Conservation (phyloP, 805 yeast genomes). For the Ogataea corticis region DNA sequence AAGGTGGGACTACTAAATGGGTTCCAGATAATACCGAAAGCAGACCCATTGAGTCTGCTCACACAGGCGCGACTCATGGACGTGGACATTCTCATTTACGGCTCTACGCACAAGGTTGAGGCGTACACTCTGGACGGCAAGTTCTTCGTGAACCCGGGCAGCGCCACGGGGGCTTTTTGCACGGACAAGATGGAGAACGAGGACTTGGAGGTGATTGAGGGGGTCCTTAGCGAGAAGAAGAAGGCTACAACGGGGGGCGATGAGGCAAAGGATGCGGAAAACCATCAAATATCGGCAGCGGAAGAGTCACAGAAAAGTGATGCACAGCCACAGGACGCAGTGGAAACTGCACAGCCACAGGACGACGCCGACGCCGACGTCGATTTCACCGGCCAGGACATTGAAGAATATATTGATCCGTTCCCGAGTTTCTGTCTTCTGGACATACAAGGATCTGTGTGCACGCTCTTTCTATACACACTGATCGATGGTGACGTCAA, state of each 20-base stretch:
- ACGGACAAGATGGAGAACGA: constrained; percentile 62
- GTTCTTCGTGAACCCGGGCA: constrained; percentile 94
- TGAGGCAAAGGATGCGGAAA: constrained; percentile 9
- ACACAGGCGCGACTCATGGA: constrained; percentile 87
- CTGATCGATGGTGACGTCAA: constrained; percentile 78
- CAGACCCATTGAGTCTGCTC: constrained; percentile 81
- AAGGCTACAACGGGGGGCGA: constrained; percentile 1
- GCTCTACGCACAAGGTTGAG: constrained; percentile 90
- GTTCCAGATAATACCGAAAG: constrained; percentile 76
- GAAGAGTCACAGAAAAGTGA: constrained; percentile 13
- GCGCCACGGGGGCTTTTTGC: constrained; percentile 89
- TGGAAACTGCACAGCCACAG: constrained; percentile 19
- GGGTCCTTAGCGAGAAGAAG: constrained; percentile 28
- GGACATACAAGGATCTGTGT: constrained; percentile 77
- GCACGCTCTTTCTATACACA: constrained; percentile 85
- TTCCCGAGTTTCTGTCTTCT: constrained; percentile 86
- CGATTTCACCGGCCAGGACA: constrained; percentile 14
- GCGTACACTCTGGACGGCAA: constrained; percentile 92
- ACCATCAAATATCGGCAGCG: constrained; percentile 10
- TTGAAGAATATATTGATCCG: constrained; percentile 37
- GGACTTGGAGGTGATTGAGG: constrained; percentile 43
- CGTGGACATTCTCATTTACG: constrained; percentile 89
- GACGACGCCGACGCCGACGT: constrained; percentile 19
- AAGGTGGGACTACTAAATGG: constrained; percentile 87
- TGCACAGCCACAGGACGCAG: constrained; percentile 20